Conservation (phyloP, 1,284 basidiomycete species). For the Ceratorhiza oryzae-sativae region DNA sequence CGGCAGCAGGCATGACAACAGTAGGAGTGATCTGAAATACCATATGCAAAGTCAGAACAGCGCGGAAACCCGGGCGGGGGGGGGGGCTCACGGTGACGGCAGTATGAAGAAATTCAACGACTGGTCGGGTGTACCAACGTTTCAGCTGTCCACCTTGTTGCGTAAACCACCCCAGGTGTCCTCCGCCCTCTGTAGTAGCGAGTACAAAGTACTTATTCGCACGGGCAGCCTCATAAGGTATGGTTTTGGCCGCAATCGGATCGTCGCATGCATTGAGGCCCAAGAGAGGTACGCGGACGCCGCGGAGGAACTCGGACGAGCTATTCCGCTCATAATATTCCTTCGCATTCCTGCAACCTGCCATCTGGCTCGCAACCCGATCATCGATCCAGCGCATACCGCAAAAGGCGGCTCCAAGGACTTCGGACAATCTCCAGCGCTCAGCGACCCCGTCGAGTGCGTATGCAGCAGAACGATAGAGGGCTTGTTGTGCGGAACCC, state of each 20-base stretch:
- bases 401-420: slow-evolving; percentile 13
- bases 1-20: background rate
- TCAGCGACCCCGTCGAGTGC: slow-evolving; percentile 27
- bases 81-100: background rate
- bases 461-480: slow-evolving; percentile 32
- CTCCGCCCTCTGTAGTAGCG: slow-evolving; percentile 58
- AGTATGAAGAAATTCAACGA: slow-evolving; percentile 30
- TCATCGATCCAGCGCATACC: slow-evolving; percentile 39
- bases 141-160: slow-evolving; percentile 44
- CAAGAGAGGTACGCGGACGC: slow-evolving; percentile 48
- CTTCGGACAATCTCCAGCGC: slow-evolving; percentile 12
- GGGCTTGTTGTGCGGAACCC: slow-evolving; percentile 52
- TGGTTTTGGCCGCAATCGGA: slow-evolving; percentile 54
- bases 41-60: slow-evolving; percentile 17
- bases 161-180: slow-evolving; percentile 63
- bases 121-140: slow-evolving; percentile 39
- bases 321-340: slow-evolving; percentile 57
- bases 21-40: background rate
- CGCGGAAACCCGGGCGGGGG: background rate
- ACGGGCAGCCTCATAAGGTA: slow-evolving; percentile 46
- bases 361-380: slow-evolving; percentile 49
- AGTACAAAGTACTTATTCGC: slow-evolving; percentile 55
- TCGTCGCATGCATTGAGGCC: slow-evolving; percentile 62
- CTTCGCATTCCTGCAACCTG: slow-evolving; percentile 52
- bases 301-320: slow-evolving; percentile 20